Conservation (phyloP, 306 rosid species). For the Fragaria vesca region DNA sequence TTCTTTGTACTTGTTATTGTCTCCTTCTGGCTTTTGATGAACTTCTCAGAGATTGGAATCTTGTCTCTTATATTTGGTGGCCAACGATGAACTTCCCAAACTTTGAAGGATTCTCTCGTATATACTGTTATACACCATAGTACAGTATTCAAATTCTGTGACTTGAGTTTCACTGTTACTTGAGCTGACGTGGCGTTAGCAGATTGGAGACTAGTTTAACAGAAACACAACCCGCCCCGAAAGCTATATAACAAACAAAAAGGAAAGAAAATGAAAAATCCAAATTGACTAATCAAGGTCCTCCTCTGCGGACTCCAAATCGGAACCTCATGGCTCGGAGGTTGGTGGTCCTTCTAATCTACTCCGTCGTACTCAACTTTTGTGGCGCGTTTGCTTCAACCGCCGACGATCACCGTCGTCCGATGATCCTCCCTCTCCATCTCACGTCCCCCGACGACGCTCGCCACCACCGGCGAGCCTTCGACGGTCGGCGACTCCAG, state of each 20-base stretch:
- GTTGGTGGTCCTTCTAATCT: not conserved
- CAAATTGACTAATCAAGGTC: slow-evolving; percentile 16
- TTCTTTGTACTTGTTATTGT: not conserved
- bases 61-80: not conserved
- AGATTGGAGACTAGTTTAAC: not conserved
- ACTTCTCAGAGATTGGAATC: not conserved
- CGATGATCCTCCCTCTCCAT: slow-evolving; percentile 45
- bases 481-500: slow-evolving; percentile 38
- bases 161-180: not conserved
- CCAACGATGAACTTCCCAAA: not conserved
- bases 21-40: not conserved
- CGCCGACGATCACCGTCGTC: slow-evolving; percentile 24
- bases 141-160: not conserved
- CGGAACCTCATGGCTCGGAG: slow-evolving; percentile 32
- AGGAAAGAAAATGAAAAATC: not conserved
- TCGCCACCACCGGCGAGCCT: slow-evolving; percentile 20
- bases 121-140: no score
- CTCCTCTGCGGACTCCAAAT: slow-evolving; percentile 29
- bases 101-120: no score
- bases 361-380: slow-evolving; percentile 11
- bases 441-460: slow-evolving; percentile 29
- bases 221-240: not conserved
- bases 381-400: slow-evolving; percentile 4
- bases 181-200: not conserved
- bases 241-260: not conserved